phyloP scores from a whole-genome alignment of 345 rosid genomes.

The Euclidium syriacum region DNA sequence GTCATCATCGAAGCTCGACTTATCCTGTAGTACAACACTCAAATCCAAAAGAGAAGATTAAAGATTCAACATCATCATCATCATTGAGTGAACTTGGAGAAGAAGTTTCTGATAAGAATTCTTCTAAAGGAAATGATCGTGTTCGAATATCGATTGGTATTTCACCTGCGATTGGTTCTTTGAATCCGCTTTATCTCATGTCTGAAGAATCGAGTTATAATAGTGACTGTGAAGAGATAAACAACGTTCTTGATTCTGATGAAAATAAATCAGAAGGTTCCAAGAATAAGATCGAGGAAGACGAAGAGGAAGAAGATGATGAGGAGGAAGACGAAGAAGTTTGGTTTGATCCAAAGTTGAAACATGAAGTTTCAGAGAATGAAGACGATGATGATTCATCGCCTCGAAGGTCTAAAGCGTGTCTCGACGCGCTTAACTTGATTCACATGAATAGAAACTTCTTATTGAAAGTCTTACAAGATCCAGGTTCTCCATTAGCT shows the following conservation, averaged over 20 bases:
- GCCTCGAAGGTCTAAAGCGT: constrained; percentile 32
- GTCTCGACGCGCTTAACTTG: constrained; percentile 49
- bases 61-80: too few relatives aligned
- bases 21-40: constrained; percentile 41
- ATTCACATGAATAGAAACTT: constrained; percentile 51
- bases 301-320: constrained; percentile 18
- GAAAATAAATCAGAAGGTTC: constrained; percentile 23
- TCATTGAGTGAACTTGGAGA: constrained; percentile 25
- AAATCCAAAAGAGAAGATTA: constrained; percentile 20
- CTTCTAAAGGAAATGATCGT: constrained; percentile 15
- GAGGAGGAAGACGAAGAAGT: constrained; percentile 9
- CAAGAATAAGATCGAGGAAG: constrained; percentile 12
- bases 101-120: constrained; percentile 22
- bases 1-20: constrained; percentile 46
- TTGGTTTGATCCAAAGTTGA: constrained; percentile 29
- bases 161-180: constrained; percentile 24
- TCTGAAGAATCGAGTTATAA: constrained; percentile 32
- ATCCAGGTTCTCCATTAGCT: constrained; percentile 51
- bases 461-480: constrained; percentile 41
- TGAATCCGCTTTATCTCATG: constrained; percentile 26
- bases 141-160: background rate
- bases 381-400: constrained; percentile 29
- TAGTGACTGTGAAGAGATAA: constrained; percentile 29
- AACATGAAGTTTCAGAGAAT: constrained; percentile 19
- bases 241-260: constrained; percentile 23